Base-by-base conservation (phyloP, 129 eudicot species). In the Tagetes patula region DNA sequence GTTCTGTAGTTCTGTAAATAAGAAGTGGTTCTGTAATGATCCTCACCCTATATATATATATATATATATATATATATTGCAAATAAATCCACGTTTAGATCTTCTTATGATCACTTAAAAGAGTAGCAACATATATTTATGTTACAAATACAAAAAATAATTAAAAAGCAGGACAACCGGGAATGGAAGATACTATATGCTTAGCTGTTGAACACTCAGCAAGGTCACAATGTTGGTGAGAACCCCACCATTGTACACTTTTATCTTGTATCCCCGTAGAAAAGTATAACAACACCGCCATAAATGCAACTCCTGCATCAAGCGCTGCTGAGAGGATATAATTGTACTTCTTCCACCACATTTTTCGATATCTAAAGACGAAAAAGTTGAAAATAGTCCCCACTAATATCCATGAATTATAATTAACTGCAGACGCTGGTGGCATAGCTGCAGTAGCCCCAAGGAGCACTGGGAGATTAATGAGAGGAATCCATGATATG, bases 291-390 rank as follows among this genome's bases (percentile, higher is more conserved):
- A 84, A 72, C 55, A 93, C 94, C 4, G 90, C 93, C 96, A 93
- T 93, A 58, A 93, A 89, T 1, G 98, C 98, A 20, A 88, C 74
- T 5, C 98, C 98, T 0, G 96, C 96, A 73, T 92, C 98, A 50
- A 92, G 68, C 1, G 95, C 98, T 3, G 95, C 98, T 13, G 98
- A 89, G 7, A 92, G 86, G 41, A 92, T 82, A 59, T 92, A 92
- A 39, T 92, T 92, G 74, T 92, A 92, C 80, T 87, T 84, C 77
- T 85, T 81, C 98, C 98, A 93, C 98, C 96, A 93, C 33, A 63
- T 63, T 50, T 86, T 88, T 41, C 90, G 76, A 46, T 87, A 87
- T 78, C 95, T 79, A 34, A 70, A 93, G 34, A 93, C 83, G 20
- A 93, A 90, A 75, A 79, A 87, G 47, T 90, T 90, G 83, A 90